Conservation (phyloP, 257 asterid genomes). For the Solanum tacnaense region DNA sequence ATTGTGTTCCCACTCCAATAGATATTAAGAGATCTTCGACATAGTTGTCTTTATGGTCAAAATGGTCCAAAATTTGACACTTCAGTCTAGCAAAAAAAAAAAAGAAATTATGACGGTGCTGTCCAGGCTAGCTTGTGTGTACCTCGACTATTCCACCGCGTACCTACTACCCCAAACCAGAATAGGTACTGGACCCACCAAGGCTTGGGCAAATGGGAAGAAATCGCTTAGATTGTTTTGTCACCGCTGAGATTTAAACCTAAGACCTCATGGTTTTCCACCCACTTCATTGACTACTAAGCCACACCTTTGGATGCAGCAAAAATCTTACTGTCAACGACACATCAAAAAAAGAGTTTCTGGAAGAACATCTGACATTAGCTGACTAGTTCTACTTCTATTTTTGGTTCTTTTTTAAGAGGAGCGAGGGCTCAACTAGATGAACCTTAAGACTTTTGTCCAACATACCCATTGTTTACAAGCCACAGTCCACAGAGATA, state of each 20-base stretch:
- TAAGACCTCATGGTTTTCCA: background rate
- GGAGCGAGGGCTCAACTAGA: background rate
- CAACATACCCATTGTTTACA: background rate
- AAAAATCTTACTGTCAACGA: background rate
- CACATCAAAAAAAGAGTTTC: background rate
- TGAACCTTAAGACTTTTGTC: background rate
- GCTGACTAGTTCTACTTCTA: background rate
- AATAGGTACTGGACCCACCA: background rate
- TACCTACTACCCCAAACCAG: background rate
- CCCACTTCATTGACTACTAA: background rate
- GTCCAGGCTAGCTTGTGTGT: background rate
- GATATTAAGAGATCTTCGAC: background rate
- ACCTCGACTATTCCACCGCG: background rate
- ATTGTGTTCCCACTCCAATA: background rate
- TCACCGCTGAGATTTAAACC: background rate
- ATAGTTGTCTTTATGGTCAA: background rate
- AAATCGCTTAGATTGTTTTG: background rate
- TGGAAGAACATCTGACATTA: background rate
- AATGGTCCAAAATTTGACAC: background rate
- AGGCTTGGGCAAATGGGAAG: background rate
- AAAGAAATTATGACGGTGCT: background rate
- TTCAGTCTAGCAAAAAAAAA: background rate
- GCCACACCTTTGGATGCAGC: background rate
- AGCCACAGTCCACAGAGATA: background rate
- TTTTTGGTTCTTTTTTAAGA: background rate